Percentiles rank a stretch among this genome's conserved stretches.
Conservation (phyloP, 805 yeast genomes). For the Lipomyces yamanashiensis region DNA sequence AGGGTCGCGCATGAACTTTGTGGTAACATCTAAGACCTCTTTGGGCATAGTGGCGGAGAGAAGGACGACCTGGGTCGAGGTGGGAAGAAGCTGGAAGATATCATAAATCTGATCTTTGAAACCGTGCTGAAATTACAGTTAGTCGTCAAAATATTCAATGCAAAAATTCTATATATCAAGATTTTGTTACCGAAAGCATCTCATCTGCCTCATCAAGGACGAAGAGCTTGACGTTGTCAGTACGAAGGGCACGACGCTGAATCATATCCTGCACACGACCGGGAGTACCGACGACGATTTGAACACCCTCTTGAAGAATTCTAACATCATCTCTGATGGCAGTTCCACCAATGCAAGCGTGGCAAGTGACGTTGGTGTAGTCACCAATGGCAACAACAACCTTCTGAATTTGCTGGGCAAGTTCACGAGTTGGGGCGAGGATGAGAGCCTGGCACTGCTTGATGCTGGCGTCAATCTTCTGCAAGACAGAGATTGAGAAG, state of each 20-base stretch:
- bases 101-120: slow-evolving; percentile 95
- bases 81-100: slow-evolving; percentile 81
- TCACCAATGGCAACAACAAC: slow-evolving; percentile 87
- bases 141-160: neutral
- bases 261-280: slow-evolving; percentile 94
- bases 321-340: slow-evolving; percentile 80
- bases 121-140: slow-evolving; percentile 56
- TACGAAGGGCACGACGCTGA: slow-evolving; percentile 73
- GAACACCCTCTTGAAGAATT: slow-evolving; percentile 76
- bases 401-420: slow-evolving; percentile 89
- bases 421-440: slow-evolving; percentile 93
- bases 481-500: slow-evolving; percentile 90
- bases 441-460: slow-evolving; percentile 87
- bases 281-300: slow-evolving; percentile 95
- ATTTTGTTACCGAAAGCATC: slow-evolving; percentile 57
- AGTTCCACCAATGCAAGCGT: slow-evolving; percentile 95
- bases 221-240: slow-evolving; percentile 82
- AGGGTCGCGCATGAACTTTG: slow-evolving; percentile 91
- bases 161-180: neutral
- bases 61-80: slow-evolving; percentile 87
- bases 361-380: slow-evolving; percentile 82
- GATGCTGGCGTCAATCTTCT: slow-evolving; percentile 74
- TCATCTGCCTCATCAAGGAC: slow-evolving; percentile 98
- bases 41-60: slow-evolving; percentile 93
- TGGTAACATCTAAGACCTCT: slow-evolving; percentile 89